Base-by-base conservation (phyloP, 352 stramenopile species). In the Thalassiosira hispida region DNA sequence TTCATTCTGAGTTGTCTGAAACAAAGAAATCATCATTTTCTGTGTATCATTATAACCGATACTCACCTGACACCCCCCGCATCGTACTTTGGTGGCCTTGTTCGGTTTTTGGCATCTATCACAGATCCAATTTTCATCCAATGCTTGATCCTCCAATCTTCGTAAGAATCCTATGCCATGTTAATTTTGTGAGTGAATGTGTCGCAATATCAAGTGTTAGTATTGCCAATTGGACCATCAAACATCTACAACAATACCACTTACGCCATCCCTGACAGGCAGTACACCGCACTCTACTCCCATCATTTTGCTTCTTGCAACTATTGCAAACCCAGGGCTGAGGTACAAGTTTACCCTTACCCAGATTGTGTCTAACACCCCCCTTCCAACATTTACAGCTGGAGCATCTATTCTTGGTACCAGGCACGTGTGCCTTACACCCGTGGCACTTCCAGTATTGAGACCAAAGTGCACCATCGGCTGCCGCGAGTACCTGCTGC, bases 241-340 rank as follows among this genome's bases (percentile, higher is more conserved):
- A 49, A 18, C 40, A 49, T 49, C 6, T 20, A 18, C 40, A 5
- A 20, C 3, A 12, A 49, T 49, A 49, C 16, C 40, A 49, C 40
- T 49, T 49, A 49, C 44, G 38, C 52, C 66, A 75, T 2, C 38
- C 5, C 33, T 66, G 51, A 27, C 66, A 75, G 12, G 5, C 20
- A 35, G 31, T 27, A 35, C 66, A 75, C 42, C 66, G 55, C 2
- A 59, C 52, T 18, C 66, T 75, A 1, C 60, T 75, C 11, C 25
- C 66, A 35, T 16, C 29, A 60, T 75, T 75, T 20, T 59, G 0
- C 38, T 18, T 59, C 8, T 57, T 33, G 46, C 64, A 73, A 29
- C 20, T 23, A 42, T 44, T 27, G 49, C 66, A 75, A 33, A 11
- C 23, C 51, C 66, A 75, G n/a, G 40, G 7, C 22, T 35, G 16